Evolutionary conservation across 768 basidiomycete species (phyloP), one percentile per base, ranked within the genome.

Genomic region (Mycena rebaudengoi): DNA sequence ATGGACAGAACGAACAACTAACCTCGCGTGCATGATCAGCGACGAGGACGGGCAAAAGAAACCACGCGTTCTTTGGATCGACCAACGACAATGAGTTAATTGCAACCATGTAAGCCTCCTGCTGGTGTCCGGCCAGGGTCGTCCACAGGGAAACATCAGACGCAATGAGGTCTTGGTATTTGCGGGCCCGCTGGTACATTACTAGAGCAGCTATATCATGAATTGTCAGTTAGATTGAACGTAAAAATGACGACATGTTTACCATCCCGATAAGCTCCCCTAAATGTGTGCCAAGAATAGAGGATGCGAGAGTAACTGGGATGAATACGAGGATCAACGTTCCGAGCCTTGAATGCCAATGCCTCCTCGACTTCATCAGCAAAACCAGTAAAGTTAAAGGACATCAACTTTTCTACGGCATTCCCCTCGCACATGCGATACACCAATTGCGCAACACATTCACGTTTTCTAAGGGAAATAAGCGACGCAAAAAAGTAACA

Each of bases 251-350:
- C 20, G 16, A 50, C 25, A 13, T 21, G 41, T 88, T 76, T 74
- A 96, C 97, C 98, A 74, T 87, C 95, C 52, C 95, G 88, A 78
- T 96, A 95, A 75, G 98, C 95, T 26, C 93, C 92, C 74, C 93
- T 84, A 58, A 86, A 84, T 69, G 91, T 86, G 74, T 95, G 91
- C 95, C 95, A 99, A 46, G 94, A 90, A 77, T 98, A 97, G n/a
- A 99, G 78, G 55, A 99, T 94, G 70, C 88, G 87, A 33, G 95
- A 90, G 80, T 97, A 99, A 72, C 88, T 90, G 0, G 96, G 96
- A 35, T 84, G 86, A 37, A 89, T 79, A 43, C 93, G 87, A 49
- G 97, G 95, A 78, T 99, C 94, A 18, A 91, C 90, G 74, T 98
- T 97, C 63, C 96, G 87, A 7, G 95, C 93, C 75, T 98, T 97